A percentile compares a stretch with the other conserved stretches of the same genome.
Evolutionary conservation across 2,329 filamentous ascomycete species (phyloP).

Genomic region (Epichloe festucae): DNA sequence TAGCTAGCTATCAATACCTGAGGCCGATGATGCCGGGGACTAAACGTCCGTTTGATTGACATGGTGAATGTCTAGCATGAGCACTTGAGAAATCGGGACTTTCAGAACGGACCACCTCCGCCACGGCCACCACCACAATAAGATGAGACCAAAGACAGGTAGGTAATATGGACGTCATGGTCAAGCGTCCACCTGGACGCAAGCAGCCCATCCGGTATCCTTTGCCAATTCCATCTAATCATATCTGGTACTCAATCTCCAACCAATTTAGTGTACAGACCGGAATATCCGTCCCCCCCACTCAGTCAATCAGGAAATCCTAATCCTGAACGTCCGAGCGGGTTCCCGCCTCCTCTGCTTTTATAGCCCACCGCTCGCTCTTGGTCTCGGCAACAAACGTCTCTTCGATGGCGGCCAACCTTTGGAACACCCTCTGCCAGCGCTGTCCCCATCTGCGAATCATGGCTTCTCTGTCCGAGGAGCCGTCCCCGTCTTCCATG

Average conservation of each 20-base stretch:
- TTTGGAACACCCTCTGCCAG: slow-evolving; percentile 75
- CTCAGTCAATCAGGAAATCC: not conserved
- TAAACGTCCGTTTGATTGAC: too few relatives aligned
- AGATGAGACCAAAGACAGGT: too few relatives aligned
- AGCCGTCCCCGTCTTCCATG: slow-evolving; percentile 54
- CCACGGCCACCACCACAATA: too few relatives aligned
- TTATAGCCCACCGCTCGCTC: slow-evolving; percentile 5
- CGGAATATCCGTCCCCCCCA: too few relatives aligned
- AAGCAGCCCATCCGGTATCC: too few relatives aligned
- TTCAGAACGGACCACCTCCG: too few relatives aligned
- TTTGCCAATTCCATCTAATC: not conserved
- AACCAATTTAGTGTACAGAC: not conserved
- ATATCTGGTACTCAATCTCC: not conserved
- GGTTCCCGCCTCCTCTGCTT: not conserved
- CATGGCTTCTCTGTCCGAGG: slow-evolving; percentile 45
- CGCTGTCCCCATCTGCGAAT: slow-evolving; percentile 70
- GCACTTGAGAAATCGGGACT: too few relatives aligned
- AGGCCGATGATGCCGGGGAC: too few relatives aligned
- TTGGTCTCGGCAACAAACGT: slow-evolving; percentile 35
- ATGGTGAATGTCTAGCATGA: too few relatives aligned
- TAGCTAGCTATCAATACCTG: too few relatives aligned
- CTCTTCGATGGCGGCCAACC: slow-evolving; percentile 78
- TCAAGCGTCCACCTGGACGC: too few relatives aligned
- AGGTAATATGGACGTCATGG: too few relatives aligned
- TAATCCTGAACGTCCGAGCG: not conserved